These are phyloP conservation scores for Fraxinus excelsior DNA, from an alignment of 257 asterid genomes.

Conservation along the genomic window DNA sequence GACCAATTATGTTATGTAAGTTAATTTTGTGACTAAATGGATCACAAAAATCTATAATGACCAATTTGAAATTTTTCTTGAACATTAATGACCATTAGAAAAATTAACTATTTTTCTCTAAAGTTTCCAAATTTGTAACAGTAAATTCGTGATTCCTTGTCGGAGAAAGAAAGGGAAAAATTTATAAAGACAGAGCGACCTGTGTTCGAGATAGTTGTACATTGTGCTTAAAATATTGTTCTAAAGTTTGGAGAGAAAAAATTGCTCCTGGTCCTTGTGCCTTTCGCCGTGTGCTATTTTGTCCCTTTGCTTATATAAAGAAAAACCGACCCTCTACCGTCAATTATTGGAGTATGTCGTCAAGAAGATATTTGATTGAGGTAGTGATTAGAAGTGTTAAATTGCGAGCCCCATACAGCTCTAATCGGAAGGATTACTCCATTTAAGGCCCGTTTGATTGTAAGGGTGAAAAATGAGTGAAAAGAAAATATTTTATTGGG, in stretches of 20 bases:
- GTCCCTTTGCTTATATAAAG: neutral
- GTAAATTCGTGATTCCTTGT: neutral
- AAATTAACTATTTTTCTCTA: neutral
- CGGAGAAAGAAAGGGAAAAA: neutral
- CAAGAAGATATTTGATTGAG: neutral
- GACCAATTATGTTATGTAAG: too few relatives aligned
- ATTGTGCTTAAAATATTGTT: neutral
- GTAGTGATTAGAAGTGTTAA: too few relatives aligned
- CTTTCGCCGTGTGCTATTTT: neutral
- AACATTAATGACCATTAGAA: too few relatives aligned
- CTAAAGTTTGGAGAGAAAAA: neutral
- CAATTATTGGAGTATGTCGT: neutral
- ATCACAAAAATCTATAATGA: too few relatives aligned
- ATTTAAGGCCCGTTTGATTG: too few relatives aligned
- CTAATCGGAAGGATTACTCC: too few relatives aligned
- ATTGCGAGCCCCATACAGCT: too few relatives aligned
- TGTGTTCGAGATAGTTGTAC: neutral
- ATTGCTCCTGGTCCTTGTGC: neutral
- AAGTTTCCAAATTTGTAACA: neutral
- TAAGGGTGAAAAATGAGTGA: too few relatives aligned
- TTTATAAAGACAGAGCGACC: too few relatives aligned
- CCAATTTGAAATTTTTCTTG: too few relatives aligned
- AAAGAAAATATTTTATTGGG: too few relatives aligned
- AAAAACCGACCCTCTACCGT: neutral
- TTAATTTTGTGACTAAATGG: too few relatives aligned